Percentiles rank a stretch among this genome's conserved stretches.
Evolutionary conservation across 257 asterid genomes (phyloP).

Genomic region (Solanum chiquidenum): DNA sequence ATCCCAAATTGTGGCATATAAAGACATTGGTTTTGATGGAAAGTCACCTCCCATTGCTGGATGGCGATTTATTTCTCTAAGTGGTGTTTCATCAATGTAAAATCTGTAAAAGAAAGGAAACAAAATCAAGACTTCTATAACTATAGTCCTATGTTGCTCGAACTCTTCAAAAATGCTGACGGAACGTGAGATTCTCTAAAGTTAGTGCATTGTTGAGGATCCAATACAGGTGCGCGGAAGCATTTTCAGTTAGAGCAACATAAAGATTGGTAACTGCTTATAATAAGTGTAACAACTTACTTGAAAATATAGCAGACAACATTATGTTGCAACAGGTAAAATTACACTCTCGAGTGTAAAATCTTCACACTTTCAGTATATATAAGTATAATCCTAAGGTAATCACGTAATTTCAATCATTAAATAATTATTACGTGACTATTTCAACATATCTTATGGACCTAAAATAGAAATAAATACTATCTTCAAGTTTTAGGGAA

Average conservation of each 20-base stretch:
- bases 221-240: not conserved
- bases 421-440: not conserved
- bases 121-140: not conserved
- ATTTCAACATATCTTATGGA: not conserved
- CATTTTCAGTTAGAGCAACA: not conserved
- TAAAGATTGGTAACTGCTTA: not conserved
- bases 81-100: conserved; percentile 74
- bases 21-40: conserved; percentile 88
- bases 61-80: conserved; percentile 42
- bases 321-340: not conserved
- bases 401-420: not conserved
- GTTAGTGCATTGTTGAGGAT: no score
- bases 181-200: not conserved
- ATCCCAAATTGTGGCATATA: conserved; percentile 94
- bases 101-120: conserved; percentile 28
- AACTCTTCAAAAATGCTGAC: not conserved
- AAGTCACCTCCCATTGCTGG: conserved; percentile 61
- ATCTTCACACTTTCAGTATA: not conserved
- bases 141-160: not conserved
- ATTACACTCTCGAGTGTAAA: not conserved
- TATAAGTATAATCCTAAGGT: not conserved
- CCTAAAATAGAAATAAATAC: not conserved
- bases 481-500: not conserved
- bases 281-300: not conserved
- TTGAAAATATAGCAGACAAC: not conserved